Base-by-base conservation (phyloP, 2,329 filamentous ascomycete genomes). In the Trichothecium roseum region DNA sequence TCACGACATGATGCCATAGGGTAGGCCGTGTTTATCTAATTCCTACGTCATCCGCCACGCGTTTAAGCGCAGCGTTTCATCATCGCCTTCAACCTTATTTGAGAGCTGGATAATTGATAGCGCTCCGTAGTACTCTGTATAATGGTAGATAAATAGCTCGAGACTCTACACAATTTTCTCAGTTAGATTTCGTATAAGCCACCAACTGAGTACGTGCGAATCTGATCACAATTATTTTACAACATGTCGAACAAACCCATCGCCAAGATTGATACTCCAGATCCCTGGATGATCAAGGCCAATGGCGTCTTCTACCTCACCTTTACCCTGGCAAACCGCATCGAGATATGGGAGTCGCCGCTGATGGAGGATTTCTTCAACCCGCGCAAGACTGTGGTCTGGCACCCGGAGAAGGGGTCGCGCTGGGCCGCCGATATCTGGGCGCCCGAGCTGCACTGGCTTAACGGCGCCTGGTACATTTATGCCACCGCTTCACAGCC, bases 321-420 rank as follows among this genome's bases (percentile, higher is more conserved):
- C 13, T 54, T 53, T 36, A 55, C 52, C 13, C 43, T 53, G 34
- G 54, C 49, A 37, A 50, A 56, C 42, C 52, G 55, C 15, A 41
- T 58, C 34, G 53, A 56, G 37, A 56, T 59, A 17, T 57, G 53
- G 54, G 36, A 40, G 20, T 57, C 54, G 1, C 37, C 37, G 3
- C 30, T 40, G 13, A 48, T 58, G 40, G 51, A 56, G 18, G 37
- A 56, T 32, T 58, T 57, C 35, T 37, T 42, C 30, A 34, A 43
- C 18, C 44, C 47, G 17, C 38, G 39, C 9, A 53, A 50, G 34
- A 39, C 38, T 18, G 36, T 42, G n/a, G 39, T 51, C 17, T 54
- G 52, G 52, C 40, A 45, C 8, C 44, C 44, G 7, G 29, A 27
- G 17, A 34, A 36, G 14, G 40, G 41, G 14, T 38, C 37, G 13